Percentiles rank a stretch among this genome's conserved stretches.
These are phyloP conservation scores for Cyclanthera cordifolia DNA, from an alignment of 306 rosid genomes.

Conservation along the genomic window DNA sequence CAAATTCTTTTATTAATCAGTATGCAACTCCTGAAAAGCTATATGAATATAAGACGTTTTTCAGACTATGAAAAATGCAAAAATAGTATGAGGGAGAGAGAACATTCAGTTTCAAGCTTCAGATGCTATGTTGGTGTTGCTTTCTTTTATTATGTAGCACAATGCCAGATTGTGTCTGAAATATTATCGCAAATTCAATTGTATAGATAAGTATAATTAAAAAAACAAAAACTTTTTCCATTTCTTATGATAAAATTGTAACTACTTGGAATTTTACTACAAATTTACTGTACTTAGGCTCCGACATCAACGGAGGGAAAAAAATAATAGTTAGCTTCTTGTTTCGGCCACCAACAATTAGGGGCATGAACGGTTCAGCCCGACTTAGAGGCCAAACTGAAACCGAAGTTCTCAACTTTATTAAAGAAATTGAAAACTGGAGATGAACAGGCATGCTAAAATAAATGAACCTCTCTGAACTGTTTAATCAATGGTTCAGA, in stretches of 20 bases:
- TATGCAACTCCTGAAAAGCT: constrained; percentile 50
- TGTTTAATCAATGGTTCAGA: too few relatives aligned
- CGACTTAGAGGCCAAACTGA: too few relatives aligned
- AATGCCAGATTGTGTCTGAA: constrained; percentile 9
- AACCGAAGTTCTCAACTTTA: too few relatives aligned
- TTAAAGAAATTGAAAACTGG: too few relatives aligned
- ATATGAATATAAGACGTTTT: constrained; percentile 32
- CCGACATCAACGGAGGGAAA: too few relatives aligned
- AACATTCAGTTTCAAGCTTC: constrained; percentile 15
- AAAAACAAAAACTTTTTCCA: too few relatives aligned
- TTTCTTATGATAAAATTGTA: neutral
- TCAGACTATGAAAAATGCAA: constrained; percentile 40
- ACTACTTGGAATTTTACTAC: neutral
- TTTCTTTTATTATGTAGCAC: constrained; percentile 16
- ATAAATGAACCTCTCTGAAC: too few relatives aligned
- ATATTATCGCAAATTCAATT: constrained; percentile 2
- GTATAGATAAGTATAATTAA: neutral
- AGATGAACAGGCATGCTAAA: too few relatives aligned
- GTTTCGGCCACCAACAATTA: too few relatives aligned
- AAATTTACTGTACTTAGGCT: too few relatives aligned
- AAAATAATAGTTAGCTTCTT: too few relatives aligned
- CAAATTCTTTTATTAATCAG: constrained; percentile 68
- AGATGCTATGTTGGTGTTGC: constrained; percentile 32
- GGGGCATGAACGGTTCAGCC: too few relatives aligned
- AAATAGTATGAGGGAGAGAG: constrained; percentile 31